Evolutionary conservation across 1,284 basidiomycete species (phyloP).

Genomic region (Ustilago cynodontis): DNA sequence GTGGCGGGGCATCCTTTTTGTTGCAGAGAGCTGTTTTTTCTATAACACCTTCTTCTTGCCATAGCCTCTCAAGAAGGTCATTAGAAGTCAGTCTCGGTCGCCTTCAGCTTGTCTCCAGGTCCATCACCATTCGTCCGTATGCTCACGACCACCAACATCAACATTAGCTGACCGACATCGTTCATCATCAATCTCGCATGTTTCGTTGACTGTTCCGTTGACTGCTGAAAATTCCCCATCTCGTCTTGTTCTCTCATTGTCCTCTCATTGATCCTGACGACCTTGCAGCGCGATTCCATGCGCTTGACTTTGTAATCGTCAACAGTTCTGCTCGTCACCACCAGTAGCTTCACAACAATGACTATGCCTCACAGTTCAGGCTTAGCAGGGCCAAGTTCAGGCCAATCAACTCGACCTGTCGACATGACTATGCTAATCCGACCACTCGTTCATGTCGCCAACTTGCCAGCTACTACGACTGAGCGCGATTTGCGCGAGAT

Average conservation of each 20-base stretch:
- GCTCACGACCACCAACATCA: background rate
- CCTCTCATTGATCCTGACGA: background rate
- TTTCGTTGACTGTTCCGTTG: background rate
- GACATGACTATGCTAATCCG: constrained; percentile 20
- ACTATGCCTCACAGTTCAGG: constrained; percentile 23
- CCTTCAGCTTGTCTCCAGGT: background rate
- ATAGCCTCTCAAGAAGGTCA: background rate
- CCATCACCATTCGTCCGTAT: background rate
- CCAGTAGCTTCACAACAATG: constrained; percentile 14
- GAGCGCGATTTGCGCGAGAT: constrained; percentile 86
- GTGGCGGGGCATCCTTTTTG: background rate
- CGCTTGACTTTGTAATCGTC: background rate
- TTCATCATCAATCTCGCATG: background rate
- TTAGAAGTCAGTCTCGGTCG: background rate
- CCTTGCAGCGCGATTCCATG: background rate
- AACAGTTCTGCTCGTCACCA: background rate
- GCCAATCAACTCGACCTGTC: constrained; percentile 16
- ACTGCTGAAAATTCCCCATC: background rate
- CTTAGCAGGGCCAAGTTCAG: constrained; percentile 7
- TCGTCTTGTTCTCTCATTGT: background rate
- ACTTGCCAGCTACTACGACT: constrained; percentile 88
- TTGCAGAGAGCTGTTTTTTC: background rate
- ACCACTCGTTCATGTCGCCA: constrained; percentile 39
- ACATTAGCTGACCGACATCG: background rate
- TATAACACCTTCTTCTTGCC: background rate